phyloP scores from a whole-genome alignment of 2,329 filamentous ascomycete genomes.

The Talaromyces sp. region DNA sequence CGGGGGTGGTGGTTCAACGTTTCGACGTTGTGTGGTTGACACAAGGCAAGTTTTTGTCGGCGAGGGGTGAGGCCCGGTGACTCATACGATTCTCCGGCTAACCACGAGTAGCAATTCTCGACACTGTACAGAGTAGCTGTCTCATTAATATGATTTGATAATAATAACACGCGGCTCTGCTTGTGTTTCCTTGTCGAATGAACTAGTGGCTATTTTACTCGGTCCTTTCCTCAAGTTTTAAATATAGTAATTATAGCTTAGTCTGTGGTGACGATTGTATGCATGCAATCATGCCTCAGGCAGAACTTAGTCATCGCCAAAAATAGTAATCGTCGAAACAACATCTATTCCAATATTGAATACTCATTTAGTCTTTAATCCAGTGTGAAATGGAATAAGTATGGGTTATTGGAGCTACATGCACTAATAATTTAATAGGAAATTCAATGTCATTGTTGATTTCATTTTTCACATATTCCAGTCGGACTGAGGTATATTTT shows the following conservation, averaged over 20 bases:
- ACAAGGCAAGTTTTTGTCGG: neutral
- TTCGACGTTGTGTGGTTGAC: neutral
- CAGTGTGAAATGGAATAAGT: too few species aligned
- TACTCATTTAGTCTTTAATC: too few species aligned
- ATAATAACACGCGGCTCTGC: neutral
- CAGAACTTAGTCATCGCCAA: neutral
- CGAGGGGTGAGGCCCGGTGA: neutral
- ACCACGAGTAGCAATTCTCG: neutral
- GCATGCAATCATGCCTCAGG: neutral
- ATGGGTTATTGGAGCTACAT: too few species aligned
- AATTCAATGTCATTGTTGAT: neutral
- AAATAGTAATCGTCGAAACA: neutral
- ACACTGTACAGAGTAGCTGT: neutral
- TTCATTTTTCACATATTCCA: too few species aligned
- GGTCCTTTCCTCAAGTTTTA: neutral
- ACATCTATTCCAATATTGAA: too few species aligned
- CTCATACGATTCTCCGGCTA: neutral
- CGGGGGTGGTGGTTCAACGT: neutral
- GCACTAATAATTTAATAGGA: neutral
- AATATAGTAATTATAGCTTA: neutral
- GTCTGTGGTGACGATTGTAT: neutral
- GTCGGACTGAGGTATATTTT: too few species aligned
- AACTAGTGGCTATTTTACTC: neutral
- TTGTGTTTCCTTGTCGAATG: neutral
- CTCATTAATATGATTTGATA: neutral